Conservation (phyloP, 352 stramenopile genomes). For the Blastocystis sp. region DNA sequence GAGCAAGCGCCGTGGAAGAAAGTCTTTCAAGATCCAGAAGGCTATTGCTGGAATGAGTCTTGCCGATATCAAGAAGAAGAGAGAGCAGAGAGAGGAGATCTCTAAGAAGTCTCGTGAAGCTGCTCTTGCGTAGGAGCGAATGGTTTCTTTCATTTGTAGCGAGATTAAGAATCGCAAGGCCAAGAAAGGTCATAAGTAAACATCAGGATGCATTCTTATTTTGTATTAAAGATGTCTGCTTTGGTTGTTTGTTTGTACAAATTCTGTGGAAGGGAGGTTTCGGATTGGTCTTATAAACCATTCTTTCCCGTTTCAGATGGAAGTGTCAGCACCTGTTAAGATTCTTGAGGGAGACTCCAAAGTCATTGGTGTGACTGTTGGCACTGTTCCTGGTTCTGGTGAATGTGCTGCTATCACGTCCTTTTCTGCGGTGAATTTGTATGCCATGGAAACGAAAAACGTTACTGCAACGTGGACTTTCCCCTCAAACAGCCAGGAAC, state of each 20-base stretch:
- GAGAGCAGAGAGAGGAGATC: constrained; percentile 34
- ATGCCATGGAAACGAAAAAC: neutral
- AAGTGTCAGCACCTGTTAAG: constrained; percentile 35
- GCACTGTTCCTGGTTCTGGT: neutral
- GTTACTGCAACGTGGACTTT: constrained; percentile 35
- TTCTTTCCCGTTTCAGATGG: neutral
- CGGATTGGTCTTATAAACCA: neutral
- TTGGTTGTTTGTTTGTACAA: constrained; percentile 21
- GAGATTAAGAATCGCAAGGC: constrained; percentile 51
- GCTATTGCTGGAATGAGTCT: constrained; percentile 53
- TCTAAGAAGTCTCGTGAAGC: constrained; percentile 44
- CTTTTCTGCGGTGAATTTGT: neutral
- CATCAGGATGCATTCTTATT: constrained; percentile 20
- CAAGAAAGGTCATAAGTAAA: constrained; percentile 52
- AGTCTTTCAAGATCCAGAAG: neutral
- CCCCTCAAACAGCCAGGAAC: constrained; percentile 11
- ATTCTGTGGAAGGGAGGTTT: neutral
- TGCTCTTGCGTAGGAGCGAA: neutral
- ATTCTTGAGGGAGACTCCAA: constrained; percentile 22
- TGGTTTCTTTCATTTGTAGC: neutral
- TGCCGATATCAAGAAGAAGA: constrained; percentile 17
- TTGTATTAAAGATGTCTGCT: constrained; percentile 61
- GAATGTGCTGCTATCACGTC: constrained; percentile 38
- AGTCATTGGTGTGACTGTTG: neutral
- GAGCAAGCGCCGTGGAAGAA: constrained; percentile 57